A percentile compares a stretch with the other conserved stretches of the same genome.
These are phyloP conservation scores for Pyropia haitanensis DNA, from an alignment of 23 red algal species.

Conservation along the genomic window DNA sequence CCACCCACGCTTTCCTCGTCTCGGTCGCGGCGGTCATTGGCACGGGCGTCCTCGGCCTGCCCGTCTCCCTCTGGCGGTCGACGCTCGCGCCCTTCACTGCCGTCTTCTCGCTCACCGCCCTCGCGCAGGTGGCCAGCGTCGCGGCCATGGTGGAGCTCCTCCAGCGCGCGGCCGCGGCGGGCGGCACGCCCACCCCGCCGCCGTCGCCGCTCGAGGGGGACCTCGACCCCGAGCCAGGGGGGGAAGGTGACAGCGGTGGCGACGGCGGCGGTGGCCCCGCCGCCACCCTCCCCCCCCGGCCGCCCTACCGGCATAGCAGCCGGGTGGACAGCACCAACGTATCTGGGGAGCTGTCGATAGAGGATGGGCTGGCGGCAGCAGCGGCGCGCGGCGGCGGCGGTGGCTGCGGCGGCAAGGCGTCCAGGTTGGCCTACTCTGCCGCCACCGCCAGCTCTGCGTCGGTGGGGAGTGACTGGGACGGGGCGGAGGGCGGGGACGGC, in stretches of 20 bases:
- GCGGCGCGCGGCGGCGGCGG: no score
- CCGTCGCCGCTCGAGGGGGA: neutral
- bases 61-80: slow-evolving; percentile 61
- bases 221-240: neutral
- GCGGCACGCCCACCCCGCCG: neutral
- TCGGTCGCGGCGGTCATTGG: slow-evolving; percentile 79
- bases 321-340: no score
- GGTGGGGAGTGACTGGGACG: no score
- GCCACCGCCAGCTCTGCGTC: no score
- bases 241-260: neutral
- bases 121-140: slow-evolving; percentile 46
- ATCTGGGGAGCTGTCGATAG: no score
- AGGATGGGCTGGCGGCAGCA: no score
- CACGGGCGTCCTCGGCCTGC: slow-evolving; percentile 82
- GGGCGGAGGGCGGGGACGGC: no score
- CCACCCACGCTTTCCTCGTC: slow-evolving; percentile 14
- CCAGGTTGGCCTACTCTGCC: no score
- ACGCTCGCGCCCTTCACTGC: slow-evolving; percentile 56
- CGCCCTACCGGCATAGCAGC: no score
- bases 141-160: slow-evolving; percentile 62
- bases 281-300: neutral
- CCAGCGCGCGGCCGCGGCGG: slow-evolving; percentile 35
- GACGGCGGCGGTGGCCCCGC: neutral
- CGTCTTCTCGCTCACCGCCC: slow-evolving; percentile 36
- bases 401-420: no score